Evolutionary conservation across 2,329 filamentous ascomycete species (phyloP), one percentile per base, ranked within the genome.

Genomic region (Diplodia mutila): DNA sequence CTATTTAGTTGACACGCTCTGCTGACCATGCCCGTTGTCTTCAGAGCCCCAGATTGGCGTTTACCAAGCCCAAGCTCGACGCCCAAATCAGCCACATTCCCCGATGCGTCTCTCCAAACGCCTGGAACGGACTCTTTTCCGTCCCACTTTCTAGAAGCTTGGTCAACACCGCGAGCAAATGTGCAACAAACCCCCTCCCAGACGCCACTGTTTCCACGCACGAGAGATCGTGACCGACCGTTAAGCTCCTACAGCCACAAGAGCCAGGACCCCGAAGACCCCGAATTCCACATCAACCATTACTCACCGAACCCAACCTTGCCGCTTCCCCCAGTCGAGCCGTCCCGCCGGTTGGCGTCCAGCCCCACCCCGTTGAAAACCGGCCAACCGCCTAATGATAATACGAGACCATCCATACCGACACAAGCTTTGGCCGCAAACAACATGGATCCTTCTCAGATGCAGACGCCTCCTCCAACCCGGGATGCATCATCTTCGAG

Each of bases 401-500:
- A 39, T 54, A 32, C 4, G 16, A 63, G 48, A 46, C 18, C 55
- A 27, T 21, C 25, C 29, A 16, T 25, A n/a, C 27, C 64, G 21
- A 37, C 59, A 21, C 21, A 53, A 37, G 8, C 23, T 18, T 21
- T 48, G 23, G 34, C 39, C 25, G 11, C 61, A 23, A 61, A 55
- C 25, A 37, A 32, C 70, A 81, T 81, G 79, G 76, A 80, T 68
- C 74, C 76, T 16, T 79, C 78, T 25, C 82, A 84, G 16, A 87
- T 88, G 80, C 86, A 89, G 76, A 89, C 87, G 14, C 87, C 87
- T 39, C 87, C 87, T 59, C 86, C 87, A 2, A 88, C 86, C 29
- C 82, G 86, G 75, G 86, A 82, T 69, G 78, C 80, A 64, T 81
- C 85, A 21, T 85, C 83, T 6, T 81, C 83, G 73, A 82, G 85